Conservation (phyloP, 352 stramenopile species). For the Phytopythium montanum region DNA sequence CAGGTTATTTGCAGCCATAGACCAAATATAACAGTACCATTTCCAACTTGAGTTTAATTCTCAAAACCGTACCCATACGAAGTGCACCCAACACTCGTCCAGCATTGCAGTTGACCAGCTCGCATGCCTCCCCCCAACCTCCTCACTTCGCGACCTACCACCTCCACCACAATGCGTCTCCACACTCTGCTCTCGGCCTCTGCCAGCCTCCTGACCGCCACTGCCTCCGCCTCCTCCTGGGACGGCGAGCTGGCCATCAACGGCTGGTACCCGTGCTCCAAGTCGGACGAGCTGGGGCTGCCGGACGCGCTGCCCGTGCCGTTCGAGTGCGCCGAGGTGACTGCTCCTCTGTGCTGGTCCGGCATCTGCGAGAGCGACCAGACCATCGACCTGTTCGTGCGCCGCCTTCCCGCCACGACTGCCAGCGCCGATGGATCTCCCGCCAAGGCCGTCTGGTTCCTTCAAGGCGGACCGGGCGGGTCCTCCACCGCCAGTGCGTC, state of each 20-base stretch:
- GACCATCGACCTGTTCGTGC: slow-evolving; percentile 56
- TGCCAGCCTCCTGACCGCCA: not conserved
- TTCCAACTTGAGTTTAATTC: no score
- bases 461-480: slow-evolving; percentile 60
- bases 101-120: no score
- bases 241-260: slow-evolving; percentile 25
- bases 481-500: slow-evolving; percentile 44
- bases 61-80: no score
- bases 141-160: not conserved
- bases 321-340: slow-evolving; percentile 60
- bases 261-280: slow-evolving; percentile 51
- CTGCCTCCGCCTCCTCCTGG: not conserved
- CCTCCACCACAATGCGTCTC: not conserved
- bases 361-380: slow-evolving; percentile 54
- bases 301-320: slow-evolving; percentile 1
- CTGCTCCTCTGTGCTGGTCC: slow-evolving; percentile 62
- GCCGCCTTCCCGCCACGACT: slow-evolving; percentile 27
- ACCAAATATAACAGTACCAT: no score
- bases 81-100: no score
- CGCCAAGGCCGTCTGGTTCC: slow-evolving; percentile 55
- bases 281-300: slow-evolving; percentile 7
- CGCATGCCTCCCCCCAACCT: no score
- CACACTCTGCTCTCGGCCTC: not conserved
- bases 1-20: no score
- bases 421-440: slow-evolving; percentile 4